Evolutionary conservation across 345 rosid genomes (phyloP).

Genomic region (Physaria fendleri): DNA sequence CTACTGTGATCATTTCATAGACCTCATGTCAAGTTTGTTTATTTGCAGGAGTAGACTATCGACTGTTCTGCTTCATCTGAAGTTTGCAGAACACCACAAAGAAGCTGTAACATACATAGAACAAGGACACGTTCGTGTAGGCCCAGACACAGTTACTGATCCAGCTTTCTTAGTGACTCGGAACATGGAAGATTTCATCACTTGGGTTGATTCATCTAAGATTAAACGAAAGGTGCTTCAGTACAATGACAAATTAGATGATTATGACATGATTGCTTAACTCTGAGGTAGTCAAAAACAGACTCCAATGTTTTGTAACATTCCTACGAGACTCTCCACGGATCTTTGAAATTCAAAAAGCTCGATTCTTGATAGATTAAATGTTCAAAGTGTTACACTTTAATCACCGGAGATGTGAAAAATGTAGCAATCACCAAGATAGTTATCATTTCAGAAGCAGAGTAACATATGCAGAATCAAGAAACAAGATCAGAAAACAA

Average conservation of each 20-base stretch:
- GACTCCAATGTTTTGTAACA: not conserved
- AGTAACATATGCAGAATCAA: not conserved
- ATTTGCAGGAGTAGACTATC: slow-evolving; percentile 71
- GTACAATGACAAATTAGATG: slow-evolving; percentile 86
- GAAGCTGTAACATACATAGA: slow-evolving; percentile 91
- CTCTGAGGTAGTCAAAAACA: not conserved
- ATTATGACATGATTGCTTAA: slow-evolving; percentile 68
- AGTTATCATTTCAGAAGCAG: too few relatives aligned
- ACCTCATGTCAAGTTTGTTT: not conserved
- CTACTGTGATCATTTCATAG: not conserved
- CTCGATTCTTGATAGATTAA: too few relatives aligned
- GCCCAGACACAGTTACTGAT: slow-evolving; percentile 79
- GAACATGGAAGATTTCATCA: slow-evolving; percentile 88
- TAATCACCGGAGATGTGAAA: too few relatives aligned
- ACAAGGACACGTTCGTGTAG: slow-evolving; percentile 93
- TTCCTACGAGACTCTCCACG: too few relatives aligned
- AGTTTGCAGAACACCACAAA: slow-evolving; percentile 81
- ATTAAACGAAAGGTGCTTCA: slow-evolving; percentile 75
- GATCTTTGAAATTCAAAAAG: too few relatives aligned
- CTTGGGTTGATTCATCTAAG: slow-evolving; percentile 96
- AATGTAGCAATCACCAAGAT: too few relatives aligned
- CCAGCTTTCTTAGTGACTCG: slow-evolving; percentile 86
- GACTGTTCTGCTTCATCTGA: slow-evolving; percentile 52
- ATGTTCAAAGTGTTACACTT: too few relatives aligned
- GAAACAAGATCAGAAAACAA: too few relatives aligned